Base-by-base conservation (phyloP, 2,329 filamentous ascomycete genomes). In the Myriosclerotinia duriaeana region DNA sequence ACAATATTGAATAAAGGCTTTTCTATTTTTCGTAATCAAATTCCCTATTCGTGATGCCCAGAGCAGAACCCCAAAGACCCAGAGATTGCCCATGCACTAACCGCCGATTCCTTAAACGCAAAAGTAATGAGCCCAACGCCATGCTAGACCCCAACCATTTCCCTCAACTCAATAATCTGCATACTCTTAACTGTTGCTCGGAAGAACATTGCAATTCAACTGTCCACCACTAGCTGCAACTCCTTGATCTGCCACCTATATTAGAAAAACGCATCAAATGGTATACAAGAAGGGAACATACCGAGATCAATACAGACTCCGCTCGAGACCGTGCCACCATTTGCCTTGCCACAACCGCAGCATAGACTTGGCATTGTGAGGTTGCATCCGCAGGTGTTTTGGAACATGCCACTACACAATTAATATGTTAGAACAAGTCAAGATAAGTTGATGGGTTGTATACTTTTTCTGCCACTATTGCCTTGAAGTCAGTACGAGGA, bases 391-490 rank as follows among this genome's bases (percentile, higher is more conserved):
- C 53, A 58, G 53, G 53, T 26, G 53, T 12, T 59, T 50, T 65
- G 62, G 53, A 65, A 65, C 53, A 58, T 59, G 62, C 62, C 62
- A 15, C 62, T 65, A 30, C 42, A 36, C 3, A 50, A 44, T 46
- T 12, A 6, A 50, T 40, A n/a, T 30, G 48, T 53, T 63, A 53
- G 50, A 54, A 42, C 0, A 7, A 34, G 9, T 17, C 46, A 17
- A 14, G 14, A 20, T 2, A 36, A 4, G 0, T 5, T 26, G 8
- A 17, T 44, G 14, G 40, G 7, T 20, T 14, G 12, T 14, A 3
- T 65, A 65, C 62, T 65, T n/a, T n/a, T 20, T 48, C 36, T 65
- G 12, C 62, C 62, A 65, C 62, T 65, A 15, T 38, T 38, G 7
- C 20, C 2, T 30, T 8, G 11, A 30, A 20, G 7, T 65, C 7